Percentiles rank a stretch among this genome's conserved stretches.
Conservation (phyloP, 192 early-diverging fungal species). For the Coemansia sp. region DNA sequence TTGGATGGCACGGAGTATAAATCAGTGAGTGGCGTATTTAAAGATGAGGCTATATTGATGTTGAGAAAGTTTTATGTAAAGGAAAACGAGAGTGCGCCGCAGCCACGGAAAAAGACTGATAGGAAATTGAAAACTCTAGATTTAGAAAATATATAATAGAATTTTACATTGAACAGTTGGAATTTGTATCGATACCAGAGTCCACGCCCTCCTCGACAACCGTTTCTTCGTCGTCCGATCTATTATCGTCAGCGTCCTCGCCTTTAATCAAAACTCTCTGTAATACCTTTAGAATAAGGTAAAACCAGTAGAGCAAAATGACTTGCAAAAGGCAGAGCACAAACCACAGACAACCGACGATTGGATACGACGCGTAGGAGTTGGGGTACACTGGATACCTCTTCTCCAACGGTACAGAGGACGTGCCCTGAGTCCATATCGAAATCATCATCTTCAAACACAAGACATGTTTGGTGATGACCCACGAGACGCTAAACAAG, state of each 20-base stretch:
- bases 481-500: conserved; percentile 74
- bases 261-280: conserved; percentile 63
- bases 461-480: conserved; percentile 73
- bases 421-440: conserved; percentile 58
- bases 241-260: conserved; percentile 69
- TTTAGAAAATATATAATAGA: neutral
- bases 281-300: conserved; percentile 69
- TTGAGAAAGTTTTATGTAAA: conserved; percentile 90
- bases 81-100: conserved; percentile 85
- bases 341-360: conserved; percentile 56
- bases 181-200: neutral
- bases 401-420: conserved; percentile 58
- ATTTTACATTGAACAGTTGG: neutral
- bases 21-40: conserved; percentile 69
- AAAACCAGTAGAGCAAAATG: conserved; percentile 79
- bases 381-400: conserved; percentile 61
- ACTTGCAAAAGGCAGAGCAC: conserved; percentile 67
- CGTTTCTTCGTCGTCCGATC: conserved; percentile 57
- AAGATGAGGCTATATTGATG: conserved; percentile 84
- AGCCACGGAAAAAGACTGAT: conserved; percentile 85
- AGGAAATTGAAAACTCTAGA: conserved; percentile 72
- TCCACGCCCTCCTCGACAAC: conserved; percentile 1
- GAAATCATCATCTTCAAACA: conserved; percentile 71
- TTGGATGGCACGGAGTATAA: conserved; percentile 57
- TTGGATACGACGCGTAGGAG: conserved; percentile 57